A percentile compares a stretch with the other conserved stretches of the same genome.
Conservation (phyloP, 441 rosid species). For the Erodium moschatum region DNA sequence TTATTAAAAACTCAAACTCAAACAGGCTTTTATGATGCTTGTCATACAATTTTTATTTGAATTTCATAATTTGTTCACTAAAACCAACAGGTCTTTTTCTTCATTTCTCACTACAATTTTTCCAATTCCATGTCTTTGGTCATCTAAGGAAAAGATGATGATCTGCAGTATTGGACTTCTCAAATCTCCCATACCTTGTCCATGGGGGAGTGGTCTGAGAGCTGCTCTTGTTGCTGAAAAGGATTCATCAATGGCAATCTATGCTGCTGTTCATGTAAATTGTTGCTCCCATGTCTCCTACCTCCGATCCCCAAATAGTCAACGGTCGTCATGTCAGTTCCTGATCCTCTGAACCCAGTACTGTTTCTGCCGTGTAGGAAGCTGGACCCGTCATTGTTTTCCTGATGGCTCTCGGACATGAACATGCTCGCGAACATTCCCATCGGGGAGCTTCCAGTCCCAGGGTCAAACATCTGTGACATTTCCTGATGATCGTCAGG, state of each 20-base stretch:
- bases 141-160: background rate
- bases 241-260: conserved; percentile 35
- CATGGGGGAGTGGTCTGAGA: conserved; percentile 28
- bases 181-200: conserved; percentile 57
- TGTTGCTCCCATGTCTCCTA: conserved; percentile 18
- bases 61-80: background rate
- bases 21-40: background rate
- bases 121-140: background rate
- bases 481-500: conserved; percentile 28
- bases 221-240: conserved; percentile 36
- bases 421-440: conserved; percentile 41
- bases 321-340: conserved; percentile 35
- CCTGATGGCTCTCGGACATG: conserved; percentile 24
- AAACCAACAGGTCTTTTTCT: background rate
- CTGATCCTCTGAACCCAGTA: conserved; percentile 22
- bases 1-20: background rate
- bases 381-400: conserved; percentile 22
- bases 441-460: conserved; percentile 27
- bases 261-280: conserved; percentile 28
- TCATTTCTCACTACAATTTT: background rate
- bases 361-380: conserved; percentile 30
- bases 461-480: conserved; percentile 29
- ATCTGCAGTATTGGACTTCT: conserved; percentile 9
- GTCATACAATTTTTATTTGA: background rate
- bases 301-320: conserved; percentile 62